phyloP scores from a whole-genome alignment of 306 rosid species.

The Pterocarpus macrocarpus region DNA sequence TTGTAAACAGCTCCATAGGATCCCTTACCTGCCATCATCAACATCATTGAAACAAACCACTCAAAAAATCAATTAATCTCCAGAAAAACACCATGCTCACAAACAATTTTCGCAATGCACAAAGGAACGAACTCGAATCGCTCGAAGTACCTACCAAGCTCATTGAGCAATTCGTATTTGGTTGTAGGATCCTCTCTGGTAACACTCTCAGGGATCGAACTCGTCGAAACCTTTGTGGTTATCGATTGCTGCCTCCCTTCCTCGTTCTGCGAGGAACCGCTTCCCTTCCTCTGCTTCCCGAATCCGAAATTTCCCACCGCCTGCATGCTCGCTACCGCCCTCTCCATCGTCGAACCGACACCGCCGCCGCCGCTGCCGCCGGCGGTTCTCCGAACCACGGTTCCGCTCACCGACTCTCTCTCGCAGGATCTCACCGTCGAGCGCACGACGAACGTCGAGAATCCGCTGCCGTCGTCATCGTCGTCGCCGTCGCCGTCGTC shows the following conservation, averaged over 20 bases:
- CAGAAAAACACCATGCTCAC: not conserved
- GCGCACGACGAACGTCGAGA: conserved; percentile 81
- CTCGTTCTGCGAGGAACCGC: conserved; percentile 69
- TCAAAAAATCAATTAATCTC: not conserved
- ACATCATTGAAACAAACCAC: conserved; percentile 4
- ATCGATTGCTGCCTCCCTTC: conserved; percentile 63
- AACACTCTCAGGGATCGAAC: conserved; percentile 95
- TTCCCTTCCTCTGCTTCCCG: conserved; percentile 80
- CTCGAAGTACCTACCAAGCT: conserved; percentile 71
- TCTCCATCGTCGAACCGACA: conserved; percentile 72
- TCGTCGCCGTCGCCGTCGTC: conserved; percentile 51
- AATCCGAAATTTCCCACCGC: conserved; percentile 75
- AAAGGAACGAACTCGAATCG: conserved; percentile 17
- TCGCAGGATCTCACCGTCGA: conserved; percentile 60
- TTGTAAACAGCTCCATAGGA: conserved; percentile 97
- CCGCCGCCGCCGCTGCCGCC: conserved; percentile 41
- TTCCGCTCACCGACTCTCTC: conserved; percentile 75
- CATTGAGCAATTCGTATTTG: conserved; percentile 94
- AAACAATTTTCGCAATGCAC: not conserved
- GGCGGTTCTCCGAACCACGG: conserved; percentile 62
- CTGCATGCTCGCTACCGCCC: conserved; percentile 96
- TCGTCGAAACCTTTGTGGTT: conserved; percentile 70
- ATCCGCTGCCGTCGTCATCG: conserved; percentile 58
- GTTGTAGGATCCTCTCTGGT: conserved; percentile 89
- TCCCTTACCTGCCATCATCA: conserved; percentile 81